These are phyloP conservation scores for Phlebiopsis gigantea DNA, from an alignment of 768 basidiomycete genomes.

Conservation along the genomic window DNA sequence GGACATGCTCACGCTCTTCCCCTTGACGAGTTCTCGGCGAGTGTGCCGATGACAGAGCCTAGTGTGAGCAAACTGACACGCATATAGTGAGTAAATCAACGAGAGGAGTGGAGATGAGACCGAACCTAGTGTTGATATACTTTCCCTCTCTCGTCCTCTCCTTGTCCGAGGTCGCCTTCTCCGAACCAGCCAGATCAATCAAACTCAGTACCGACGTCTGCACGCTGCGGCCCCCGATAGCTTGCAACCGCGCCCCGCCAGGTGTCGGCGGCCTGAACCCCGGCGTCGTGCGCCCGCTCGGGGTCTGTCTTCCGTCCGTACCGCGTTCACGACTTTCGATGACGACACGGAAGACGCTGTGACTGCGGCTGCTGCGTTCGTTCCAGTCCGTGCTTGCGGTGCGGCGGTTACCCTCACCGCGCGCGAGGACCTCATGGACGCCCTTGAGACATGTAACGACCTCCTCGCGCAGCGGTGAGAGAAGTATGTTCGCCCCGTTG, in stretches of 20 bases:
- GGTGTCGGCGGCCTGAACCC: conserved; percentile 45
- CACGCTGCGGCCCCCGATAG: conserved; percentile 74
- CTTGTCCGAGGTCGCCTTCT: conserved; percentile 93
- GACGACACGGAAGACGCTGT: conserved; percentile 90
- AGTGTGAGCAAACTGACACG: conserved; percentile 74
- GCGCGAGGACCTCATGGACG: conserved; percentile 76
- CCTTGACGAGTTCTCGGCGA: conserved; percentile 82
- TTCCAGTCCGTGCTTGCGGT: conserved; percentile 99
- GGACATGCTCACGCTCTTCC: conserved; percentile 52
- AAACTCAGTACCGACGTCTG: conserved; percentile 77
- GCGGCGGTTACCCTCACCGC: conserved; percentile 82
- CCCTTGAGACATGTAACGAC: conserved; percentile 89
- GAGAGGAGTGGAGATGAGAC: neutral
- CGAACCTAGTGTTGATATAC: conserved; percentile 88
- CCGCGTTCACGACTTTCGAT: conserved; percentile 80
- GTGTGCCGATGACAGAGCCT: conserved; percentile 86
- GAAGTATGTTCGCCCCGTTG: conserved; percentile 50
- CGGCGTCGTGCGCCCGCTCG: conserved; percentile 48
- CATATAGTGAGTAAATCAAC: neutral
- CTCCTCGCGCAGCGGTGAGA: conserved; percentile 82
- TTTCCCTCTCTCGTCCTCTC: conserved; percentile 94
- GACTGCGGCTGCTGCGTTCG: conserved; percentile 88
- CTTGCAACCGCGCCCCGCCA: conserved; percentile 63
- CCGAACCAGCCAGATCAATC: conserved; percentile 95
- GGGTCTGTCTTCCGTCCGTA: conserved; percentile 41